A percentile compares a stretch with the other conserved stretches of the same genome.
phyloP scores from a whole-genome alignment of 805 yeast genomes.

The Saturnispora diversa region DNA sequence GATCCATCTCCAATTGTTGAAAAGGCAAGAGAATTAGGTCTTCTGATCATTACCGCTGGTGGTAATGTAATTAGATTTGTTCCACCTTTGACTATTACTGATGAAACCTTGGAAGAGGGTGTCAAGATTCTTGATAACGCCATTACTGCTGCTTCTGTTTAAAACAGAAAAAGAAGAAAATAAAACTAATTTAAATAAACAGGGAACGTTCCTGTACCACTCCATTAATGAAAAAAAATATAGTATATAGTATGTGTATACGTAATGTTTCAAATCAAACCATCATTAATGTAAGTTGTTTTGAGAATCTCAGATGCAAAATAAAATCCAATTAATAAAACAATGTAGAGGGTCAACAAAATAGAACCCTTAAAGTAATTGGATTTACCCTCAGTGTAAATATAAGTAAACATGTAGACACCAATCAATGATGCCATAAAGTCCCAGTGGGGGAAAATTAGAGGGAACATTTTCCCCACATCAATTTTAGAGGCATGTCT shows the following conservation, averaged over 20 bases:
- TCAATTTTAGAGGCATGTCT: no score
- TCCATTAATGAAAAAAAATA: no score
- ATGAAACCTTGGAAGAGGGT: conserved; percentile 62
- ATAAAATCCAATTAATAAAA: conserved; percentile 75
- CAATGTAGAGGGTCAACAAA: conserved; percentile 66
- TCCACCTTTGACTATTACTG: conserved; percentile 82
- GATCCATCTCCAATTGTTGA: conserved; percentile 59
- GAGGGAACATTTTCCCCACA: conserved; percentile 48
- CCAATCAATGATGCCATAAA: conserved; percentile 76
- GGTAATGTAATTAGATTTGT: conserved; percentile 83
- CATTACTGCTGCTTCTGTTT: conserved; percentile 28
- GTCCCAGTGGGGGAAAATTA: conserved; percentile 95
- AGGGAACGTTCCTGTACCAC: no score
- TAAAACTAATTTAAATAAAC: no score
- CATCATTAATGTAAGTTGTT: background rate
- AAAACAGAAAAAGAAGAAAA: background rate
- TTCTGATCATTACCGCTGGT: conserved; percentile 86
- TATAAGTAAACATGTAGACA: conserved; percentile 82
- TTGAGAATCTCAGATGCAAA: conserved; percentile 40
- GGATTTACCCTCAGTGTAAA: conserved; percentile 94
- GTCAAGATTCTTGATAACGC: conserved; percentile 58
- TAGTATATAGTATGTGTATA: background rate
- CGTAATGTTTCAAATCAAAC: background rate
- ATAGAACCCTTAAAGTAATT: conserved; percentile 95
- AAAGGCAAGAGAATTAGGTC: conserved; percentile 69